phyloP scores from a whole-genome alignment of 768 basidiomycete species.

The Lactifluus echinatus region DNA sequence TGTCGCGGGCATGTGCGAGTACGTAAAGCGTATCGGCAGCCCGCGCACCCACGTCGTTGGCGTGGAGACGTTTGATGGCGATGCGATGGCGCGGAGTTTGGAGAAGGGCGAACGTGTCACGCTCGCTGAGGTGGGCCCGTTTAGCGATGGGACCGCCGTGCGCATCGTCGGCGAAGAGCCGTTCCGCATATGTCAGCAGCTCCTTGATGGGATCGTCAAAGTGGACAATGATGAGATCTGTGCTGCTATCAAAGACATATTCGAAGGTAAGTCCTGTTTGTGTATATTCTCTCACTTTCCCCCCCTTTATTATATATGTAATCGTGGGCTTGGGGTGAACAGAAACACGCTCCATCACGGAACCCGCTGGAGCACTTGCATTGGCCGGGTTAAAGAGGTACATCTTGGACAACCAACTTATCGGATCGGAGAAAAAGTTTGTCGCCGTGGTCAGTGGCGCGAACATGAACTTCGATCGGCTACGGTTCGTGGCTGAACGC shows the following conservation, averaged over 20 bases:
- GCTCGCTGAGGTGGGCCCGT: slow-evolving; percentile 86
- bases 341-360: slow-evolving; percentile 95
- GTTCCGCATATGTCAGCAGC: slow-evolving; percentile 81
- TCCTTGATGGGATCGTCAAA: slow-evolving; percentile 75
- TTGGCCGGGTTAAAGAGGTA: slow-evolving; percentile 88
- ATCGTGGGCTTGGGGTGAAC: neutral
- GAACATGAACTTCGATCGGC: slow-evolving; percentile 97
- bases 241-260: slow-evolving; percentile 97
- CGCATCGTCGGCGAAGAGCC: slow-evolving; percentile 92
- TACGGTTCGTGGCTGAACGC: slow-evolving; percentile 97
- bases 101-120: slow-evolving; percentile 74
- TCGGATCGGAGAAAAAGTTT: slow-evolving; percentile 79
- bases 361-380: slow-evolving; percentile 90
- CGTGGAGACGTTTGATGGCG: slow-evolving; percentile 91
- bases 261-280: slow-evolving; percentile 59
- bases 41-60: slow-evolving; percentile 78
- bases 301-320: neutral
- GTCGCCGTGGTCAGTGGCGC: slow-evolving; percentile 92
- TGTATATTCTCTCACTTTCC: neutral
- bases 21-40: slow-evolving; percentile 86
- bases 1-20: slow-evolving; percentile 82
- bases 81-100: slow-evolving; percentile 85
- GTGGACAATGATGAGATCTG: slow-evolving; percentile 96
- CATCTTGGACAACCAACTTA: slow-evolving; percentile 69
- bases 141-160: slow-evolving; percentile 96